Percentiles rank a stretch among this genome's conserved stretches.
These are phyloP conservation scores for Talaromyces sp. DNA, from an alignment of 2,329 filamentous ascomycete species.

Conservation along the genomic window DNA sequence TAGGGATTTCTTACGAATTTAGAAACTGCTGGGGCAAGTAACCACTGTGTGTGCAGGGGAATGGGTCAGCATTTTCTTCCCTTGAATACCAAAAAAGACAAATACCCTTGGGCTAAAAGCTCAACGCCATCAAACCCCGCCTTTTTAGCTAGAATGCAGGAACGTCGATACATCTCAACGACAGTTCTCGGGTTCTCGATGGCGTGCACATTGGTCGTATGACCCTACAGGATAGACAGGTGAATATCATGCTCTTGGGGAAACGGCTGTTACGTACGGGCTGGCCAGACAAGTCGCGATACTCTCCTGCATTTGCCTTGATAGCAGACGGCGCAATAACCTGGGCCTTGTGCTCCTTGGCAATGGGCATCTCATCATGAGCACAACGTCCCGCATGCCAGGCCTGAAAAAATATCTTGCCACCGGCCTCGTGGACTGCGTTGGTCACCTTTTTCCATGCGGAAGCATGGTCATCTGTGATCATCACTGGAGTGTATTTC, in stretches of 20 bases:
- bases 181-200: conserved; percentile 11
- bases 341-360: conserved; percentile 13
- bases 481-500: conserved; percentile 18
- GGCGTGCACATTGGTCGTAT: conserved; percentile 12
- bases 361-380: conserved; percentile 19
- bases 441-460: conserved; percentile 18
- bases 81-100: background rate
- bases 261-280: background rate
- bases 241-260: background rate
- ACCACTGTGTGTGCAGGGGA: background rate
- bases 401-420: conserved; percentile 18
- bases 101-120: conserved; percentile 12
- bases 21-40: background rate
- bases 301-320: conserved; percentile 15
- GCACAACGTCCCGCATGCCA: conserved; percentile 21
- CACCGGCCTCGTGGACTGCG: conserved; percentile 18
- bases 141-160: conserved; percentile 8
- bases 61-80: background rate
- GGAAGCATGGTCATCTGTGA: conserved; percentile 12
- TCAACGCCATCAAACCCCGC: conserved; percentile 16
- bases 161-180: conserved; percentile 12
- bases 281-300: conserved; percentile 13
- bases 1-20: background rate
- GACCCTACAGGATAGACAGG: conserved; percentile 7
- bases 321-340: conserved; percentile 17